Base-by-base conservation (phyloP, 1,284 basidiomycete species). In the Cystobasidium sp. region DNA sequence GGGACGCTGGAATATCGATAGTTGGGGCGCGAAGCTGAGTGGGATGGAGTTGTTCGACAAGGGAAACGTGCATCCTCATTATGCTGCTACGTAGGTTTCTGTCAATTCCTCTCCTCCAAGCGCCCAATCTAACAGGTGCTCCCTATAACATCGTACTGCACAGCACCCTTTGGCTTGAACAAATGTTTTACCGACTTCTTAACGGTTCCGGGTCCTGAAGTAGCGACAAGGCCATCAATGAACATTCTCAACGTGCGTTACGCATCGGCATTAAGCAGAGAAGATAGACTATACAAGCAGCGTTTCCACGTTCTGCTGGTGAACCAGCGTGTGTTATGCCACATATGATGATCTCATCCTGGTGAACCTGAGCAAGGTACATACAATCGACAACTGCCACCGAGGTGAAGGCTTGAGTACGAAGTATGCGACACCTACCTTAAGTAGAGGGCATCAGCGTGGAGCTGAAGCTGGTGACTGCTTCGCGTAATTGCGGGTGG, bases 1-100 rank as follows among this genome's bases (percentile, higher is more conserved):
- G 4, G 37, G 3, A 6, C 41, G 20, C 12, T 72, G 69, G 69
- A 10, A 53, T 31, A 24, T 55, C 5, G 69, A 72, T 65, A 22
- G 37, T 49, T 72, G 69, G 69, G 69, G 69, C 8, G 69, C 64
- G 31, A 72, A 72, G 39, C 62, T 72, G 39, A 49, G 37, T 16
- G 69, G 69, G 22, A 65, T 65, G 51, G 69, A 72, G 39, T 22
- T 72, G 4, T 72, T 63, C 52, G 69, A 72, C 9, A 49, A 61
- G 39, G 69, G 69, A 14, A 72, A 72, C 51, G 69, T 72, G 16
- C 69, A 72, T 46, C 69, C 69, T n/a, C 68, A 70, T 53, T 70
- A 62, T 70, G 44, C 68, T 46, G 68, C 68, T 31, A 70, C 58
- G 68, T 70, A 37, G 47, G 68, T 31, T 31, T 31, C 5, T 5